These are phyloP conservation scores for Leccinum broughii DNA, from an alignment of 768 basidiomycete genomes.

Conservation along the genomic window DNA sequence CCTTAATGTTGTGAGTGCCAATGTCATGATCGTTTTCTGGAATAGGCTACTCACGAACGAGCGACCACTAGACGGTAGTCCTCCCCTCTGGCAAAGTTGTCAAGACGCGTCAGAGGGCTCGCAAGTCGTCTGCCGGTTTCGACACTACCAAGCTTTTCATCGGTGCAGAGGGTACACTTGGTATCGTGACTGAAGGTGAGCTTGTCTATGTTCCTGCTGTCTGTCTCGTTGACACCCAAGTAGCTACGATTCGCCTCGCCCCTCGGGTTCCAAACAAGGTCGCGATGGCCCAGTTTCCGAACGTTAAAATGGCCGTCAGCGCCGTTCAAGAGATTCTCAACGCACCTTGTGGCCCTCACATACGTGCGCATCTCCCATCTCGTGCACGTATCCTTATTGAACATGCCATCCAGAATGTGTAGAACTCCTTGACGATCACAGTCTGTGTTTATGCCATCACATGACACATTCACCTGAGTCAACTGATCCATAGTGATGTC, in stretches of 20 bases:
- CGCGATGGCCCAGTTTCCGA: conserved; percentile 84
- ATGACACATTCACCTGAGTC: background rate
- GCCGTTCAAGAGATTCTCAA: conserved; percentile 83
- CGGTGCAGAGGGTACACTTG: conserved; percentile 87
- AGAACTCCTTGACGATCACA: conserved; percentile 79
- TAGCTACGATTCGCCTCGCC: conserved; percentile 80
- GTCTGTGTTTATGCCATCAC: conserved; percentile 35
- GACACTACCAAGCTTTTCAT: conserved; percentile 88
- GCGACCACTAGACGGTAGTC: conserved; percentile 64
- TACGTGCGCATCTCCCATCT: conserved; percentile 51
- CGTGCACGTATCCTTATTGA: background rate
- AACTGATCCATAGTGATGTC: conserved; percentile 57
- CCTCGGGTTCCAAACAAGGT: conserved; percentile 82
- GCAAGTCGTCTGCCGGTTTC: conserved; percentile 87
- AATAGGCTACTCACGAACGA: background rate
- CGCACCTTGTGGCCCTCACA: conserved; percentile 63
- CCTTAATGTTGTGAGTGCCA: conserved; percentile 62
- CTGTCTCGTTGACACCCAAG: background rate
- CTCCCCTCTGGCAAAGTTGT: conserved; percentile 84
- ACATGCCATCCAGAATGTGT: conserved; percentile 64
- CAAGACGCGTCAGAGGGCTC: conserved; percentile 75
- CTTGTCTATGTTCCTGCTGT: background rate
- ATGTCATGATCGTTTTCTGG: background rate
- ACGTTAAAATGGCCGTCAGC: conserved; percentile 72
- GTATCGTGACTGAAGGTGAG: conserved; percentile 83